phyloP scores from a whole-genome alignment of 768 basidiomycete species.

The Boletus rubroflammeus region DNA sequence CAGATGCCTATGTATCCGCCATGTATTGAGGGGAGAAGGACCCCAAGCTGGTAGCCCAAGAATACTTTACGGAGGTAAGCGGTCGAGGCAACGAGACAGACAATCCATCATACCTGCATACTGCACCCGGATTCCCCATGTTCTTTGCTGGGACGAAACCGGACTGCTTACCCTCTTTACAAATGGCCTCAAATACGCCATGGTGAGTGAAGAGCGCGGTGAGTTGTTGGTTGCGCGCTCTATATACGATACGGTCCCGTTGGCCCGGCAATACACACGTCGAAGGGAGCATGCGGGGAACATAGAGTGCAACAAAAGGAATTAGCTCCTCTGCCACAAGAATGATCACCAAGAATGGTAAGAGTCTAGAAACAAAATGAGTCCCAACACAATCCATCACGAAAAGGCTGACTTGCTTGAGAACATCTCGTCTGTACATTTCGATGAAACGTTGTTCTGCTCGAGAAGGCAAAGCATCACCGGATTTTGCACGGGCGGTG shows the following conservation, averaged over 20 bases:
- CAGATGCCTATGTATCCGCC: constrained; percentile 39
- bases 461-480: constrained; percentile 61
- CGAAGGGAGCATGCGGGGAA: constrained; percentile 80
- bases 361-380: constrained; percentile 40
- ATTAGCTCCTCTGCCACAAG: constrained; percentile 76
- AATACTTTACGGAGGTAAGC: constrained; percentile 34
- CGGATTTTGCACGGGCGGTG: constrained; percentile 49
- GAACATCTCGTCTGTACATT: constrained; percentile 61
- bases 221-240: constrained; percentile 47
- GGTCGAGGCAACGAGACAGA: not conserved
- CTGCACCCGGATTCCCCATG: constrained; percentile 30
- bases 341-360: constrained; percentile 76
- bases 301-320: constrained; percentile 80
- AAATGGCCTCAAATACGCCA: constrained; percentile 33
- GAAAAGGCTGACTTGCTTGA: constrained; percentile 55
- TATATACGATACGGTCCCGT: constrained; percentile 56
- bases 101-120: constrained; percentile 53
- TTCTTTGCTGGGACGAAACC: constrained; percentile 22
- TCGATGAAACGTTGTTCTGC: constrained; percentile 67
- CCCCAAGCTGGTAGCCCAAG: constrained; percentile 40
- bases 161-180: constrained; percentile 32
- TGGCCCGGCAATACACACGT: constrained; percentile 85
- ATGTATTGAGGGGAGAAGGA: constrained; percentile 29
- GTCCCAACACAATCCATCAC: not conserved
- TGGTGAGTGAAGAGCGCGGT: constrained; percentile 38